A percentile compares a stretch with the other conserved stretches of the same genome.
Evolutionary conservation across 1,284 basidiomycete species (phyloP).

Genomic region (Malassezia sp.): DNA sequence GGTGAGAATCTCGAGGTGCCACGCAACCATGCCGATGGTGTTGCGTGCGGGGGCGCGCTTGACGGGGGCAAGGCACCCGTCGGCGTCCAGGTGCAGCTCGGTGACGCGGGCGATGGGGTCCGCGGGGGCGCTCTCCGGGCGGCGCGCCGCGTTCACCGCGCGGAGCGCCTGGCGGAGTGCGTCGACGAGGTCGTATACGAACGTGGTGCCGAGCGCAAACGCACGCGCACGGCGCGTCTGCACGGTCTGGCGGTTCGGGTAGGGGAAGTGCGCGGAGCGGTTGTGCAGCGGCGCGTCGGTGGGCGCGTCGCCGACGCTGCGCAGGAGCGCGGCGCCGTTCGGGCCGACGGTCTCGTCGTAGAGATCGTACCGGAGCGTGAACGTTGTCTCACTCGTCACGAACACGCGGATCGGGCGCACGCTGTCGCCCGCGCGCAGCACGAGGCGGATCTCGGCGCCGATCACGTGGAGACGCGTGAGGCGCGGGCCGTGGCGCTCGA

Average conservation of each 20-base stretch:
- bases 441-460: constrained; percentile 89
- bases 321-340: constrained; percentile 82
- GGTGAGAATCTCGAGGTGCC: constrained; percentile 85
- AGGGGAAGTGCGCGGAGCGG: constrained; percentile 51
- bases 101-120: constrained; percentile 47
- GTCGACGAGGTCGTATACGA: constrained; percentile 95
- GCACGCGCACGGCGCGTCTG: constrained; percentile 98
- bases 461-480: constrained; percentile 97
- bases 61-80: constrained; percentile 70
- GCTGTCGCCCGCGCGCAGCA: constrained; percentile 82
- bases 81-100: constrained; percentile 70
- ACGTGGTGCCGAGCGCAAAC: constrained; percentile 96
- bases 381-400: constrained; percentile 96
- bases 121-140: constrained; percentile 44
- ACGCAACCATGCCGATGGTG: constrained; percentile 92
- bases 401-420: constrained; percentile 82
- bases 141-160: constrained; percentile 59
- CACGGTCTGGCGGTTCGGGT: constrained; percentile 95
- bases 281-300: constrained; percentile 30
- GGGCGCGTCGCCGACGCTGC: constrained; percentile 52
- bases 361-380: constrained; percentile 96
- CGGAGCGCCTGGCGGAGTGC: constrained; percentile 92
- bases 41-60: constrained; percentile 86
- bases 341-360: constrained; percentile 97
- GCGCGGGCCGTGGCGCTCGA: constrained; percentile 82